Percentiles rank a stretch among this genome's conserved stretches.
These are phyloP conservation scores for Carpinus viminea DNA, from an alignment of 306 rosid genomes.

Conservation along the genomic window DNA sequence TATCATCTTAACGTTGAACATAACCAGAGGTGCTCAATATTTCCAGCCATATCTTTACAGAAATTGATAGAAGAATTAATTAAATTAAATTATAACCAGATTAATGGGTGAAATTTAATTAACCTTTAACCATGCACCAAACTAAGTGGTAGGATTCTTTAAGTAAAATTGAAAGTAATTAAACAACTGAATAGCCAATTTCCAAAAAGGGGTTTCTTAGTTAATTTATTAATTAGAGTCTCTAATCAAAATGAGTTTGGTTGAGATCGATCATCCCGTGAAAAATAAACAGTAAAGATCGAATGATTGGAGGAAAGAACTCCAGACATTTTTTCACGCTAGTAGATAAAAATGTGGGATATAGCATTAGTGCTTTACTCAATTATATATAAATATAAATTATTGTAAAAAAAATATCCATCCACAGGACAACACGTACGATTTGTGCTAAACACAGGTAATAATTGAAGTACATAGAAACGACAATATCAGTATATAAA, in stretches of 20 bases:
- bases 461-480: neutral
- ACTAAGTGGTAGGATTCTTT: conserved; percentile 22
- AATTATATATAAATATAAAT: too few species aligned
- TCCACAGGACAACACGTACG: too few species aligned
- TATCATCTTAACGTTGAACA: neutral
- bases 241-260: too few species aligned
- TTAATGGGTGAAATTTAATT: conserved; percentile 13
- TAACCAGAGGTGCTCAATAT: neutral
- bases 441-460: neutral
- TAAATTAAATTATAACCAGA: neutral
- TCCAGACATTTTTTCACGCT: too few species aligned
- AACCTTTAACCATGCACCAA: conserved; percentile 20
- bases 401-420: too few species aligned
- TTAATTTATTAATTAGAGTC: neutral
- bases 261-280: too few species aligned
- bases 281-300: too few species aligned
- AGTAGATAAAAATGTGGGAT: too few species aligned
- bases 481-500: neutral
- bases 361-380: too few species aligned
- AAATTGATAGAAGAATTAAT: conserved; percentile 1
- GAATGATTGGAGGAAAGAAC: too few species aligned
- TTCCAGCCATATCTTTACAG: neutral
- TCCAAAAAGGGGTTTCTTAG: conserved; percentile 1
- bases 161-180: neutral
- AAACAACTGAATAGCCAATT: neutral